phyloP scores from a whole-genome alignment of 495 filamentous ascomycete genomes.

The Xylaria acuta region DNA sequence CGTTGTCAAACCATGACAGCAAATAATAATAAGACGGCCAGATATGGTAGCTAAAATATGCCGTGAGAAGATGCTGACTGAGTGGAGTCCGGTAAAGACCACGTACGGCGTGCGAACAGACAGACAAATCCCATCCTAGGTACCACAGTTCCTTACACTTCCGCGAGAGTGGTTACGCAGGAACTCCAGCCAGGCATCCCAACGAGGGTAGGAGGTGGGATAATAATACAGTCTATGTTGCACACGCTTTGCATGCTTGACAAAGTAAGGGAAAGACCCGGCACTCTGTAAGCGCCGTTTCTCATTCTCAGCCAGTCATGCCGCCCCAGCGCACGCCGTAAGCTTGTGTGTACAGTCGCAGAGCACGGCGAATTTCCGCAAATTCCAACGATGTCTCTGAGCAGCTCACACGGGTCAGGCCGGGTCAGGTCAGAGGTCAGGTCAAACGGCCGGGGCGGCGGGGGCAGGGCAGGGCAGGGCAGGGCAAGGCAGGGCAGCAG shows the following conservation, averaged over 20 bases:
- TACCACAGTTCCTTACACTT: constrained; percentile 19
- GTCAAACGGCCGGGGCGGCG: background rate
- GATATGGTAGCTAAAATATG: constrained; percentile 25
- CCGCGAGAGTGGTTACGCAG: constrained; percentile 30
- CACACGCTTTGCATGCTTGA: constrained; percentile 21
- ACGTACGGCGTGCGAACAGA: constrained; percentile 6
- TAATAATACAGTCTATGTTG: constrained; percentile 24
- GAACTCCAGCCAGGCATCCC: constrained; percentile 19
- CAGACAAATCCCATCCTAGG: constrained; percentile 18
- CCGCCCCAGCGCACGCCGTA: constrained; percentile 5
- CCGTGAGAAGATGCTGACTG: constrained; percentile 22
- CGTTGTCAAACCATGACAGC: constrained; percentile 17
- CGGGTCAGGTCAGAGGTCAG: constrained; percentile 6
- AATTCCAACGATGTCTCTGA: constrained; percentile 16
- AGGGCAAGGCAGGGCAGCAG: background rate
- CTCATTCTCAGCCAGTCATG: constrained; percentile 14
- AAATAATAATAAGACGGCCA: constrained; percentile 14
- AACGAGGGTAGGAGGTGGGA: constrained; percentile 15
- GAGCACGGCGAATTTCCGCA: constrained; percentile 17
- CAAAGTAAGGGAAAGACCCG: constrained; percentile 18
- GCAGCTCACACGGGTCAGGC: constrained; percentile 13
- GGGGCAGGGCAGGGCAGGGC: constrained; percentile 2
- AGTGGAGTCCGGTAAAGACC: constrained; percentile 24
- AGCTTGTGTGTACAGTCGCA: constrained; percentile 14
- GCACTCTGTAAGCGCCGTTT: background rate